Evolutionary conservation across 2,329 filamentous ascomycete genomes (phyloP).

Genomic region (Neonectria punicea): DNA sequence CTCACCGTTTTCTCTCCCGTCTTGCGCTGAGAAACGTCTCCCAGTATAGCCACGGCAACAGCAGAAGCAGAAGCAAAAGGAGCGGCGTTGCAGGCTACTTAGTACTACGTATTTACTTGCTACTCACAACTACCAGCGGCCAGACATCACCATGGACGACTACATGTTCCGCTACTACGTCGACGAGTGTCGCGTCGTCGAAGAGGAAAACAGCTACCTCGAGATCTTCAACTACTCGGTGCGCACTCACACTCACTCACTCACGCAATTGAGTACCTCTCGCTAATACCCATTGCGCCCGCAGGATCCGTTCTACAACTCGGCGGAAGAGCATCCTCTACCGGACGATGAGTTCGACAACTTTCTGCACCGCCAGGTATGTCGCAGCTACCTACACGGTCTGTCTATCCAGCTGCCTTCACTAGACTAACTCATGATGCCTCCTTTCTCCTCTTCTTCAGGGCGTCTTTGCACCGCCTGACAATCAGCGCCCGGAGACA

Average conservation of each 20-base stretch:
- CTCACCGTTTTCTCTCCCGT: neutral
- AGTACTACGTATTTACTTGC: too few relatives aligned
- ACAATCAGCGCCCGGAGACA: conserved; percentile 54
- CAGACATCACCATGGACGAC: conserved; percentile 60
- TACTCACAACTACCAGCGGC: too few relatives aligned
- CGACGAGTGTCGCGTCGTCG: conserved; percentile 58
- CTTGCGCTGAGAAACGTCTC: neutral
- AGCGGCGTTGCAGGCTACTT: too few relatives aligned
- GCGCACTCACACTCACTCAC: conserved; percentile 34
- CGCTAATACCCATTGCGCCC: neutral
- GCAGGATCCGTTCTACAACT: conserved; percentile 62
- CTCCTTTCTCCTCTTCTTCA: conserved; percentile 38
- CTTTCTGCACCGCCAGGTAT: conserved; percentile 62
- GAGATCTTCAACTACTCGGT: conserved; percentile 71
- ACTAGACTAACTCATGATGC: conserved; percentile 9
- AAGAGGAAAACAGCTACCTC: conserved; percentile 64
- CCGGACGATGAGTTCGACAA: conserved; percentile 67
- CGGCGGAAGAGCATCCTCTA: conserved; percentile 62
- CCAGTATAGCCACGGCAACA: neutral
- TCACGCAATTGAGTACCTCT: neutral
- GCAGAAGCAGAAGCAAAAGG: too few relatives aligned
- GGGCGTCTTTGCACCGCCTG: conserved; percentile 63
- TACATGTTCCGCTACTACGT: conserved; percentile 65
- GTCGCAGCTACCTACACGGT: conserved; percentile 33
- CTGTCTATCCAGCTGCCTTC: neutral